Conservation (phyloP, 2,329 filamentous ascomycete species). For the Aspergillus sp. region DNA sequence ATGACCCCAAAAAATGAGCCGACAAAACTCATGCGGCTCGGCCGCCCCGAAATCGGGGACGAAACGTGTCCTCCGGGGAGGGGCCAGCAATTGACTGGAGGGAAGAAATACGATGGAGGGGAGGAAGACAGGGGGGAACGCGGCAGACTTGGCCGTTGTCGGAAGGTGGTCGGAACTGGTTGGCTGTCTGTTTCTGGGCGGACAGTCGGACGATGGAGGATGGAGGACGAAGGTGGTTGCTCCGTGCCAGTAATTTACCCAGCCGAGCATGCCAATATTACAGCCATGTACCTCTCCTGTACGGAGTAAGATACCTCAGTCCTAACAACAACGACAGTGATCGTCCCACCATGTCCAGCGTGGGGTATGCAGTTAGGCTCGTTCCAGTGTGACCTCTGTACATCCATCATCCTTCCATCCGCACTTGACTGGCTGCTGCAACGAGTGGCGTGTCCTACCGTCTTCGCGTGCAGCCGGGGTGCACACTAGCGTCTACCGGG, state of each 20-base stretch:
- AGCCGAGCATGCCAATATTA: constrained; percentile 17
- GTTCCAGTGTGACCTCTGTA: background rate
- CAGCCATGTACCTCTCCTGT: constrained; percentile 7
- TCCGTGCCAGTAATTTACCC: constrained; percentile 24
- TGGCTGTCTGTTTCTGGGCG: constrained; percentile 12
- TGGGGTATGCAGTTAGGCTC: constrained; percentile 18
- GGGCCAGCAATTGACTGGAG: background rate
- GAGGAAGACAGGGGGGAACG: constrained; percentile 11
- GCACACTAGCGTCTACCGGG: background rate
- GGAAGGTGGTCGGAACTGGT: constrained; percentile 16
- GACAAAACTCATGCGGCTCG: constrained; percentile 18
- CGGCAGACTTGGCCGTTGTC: constrained; percentile 30
- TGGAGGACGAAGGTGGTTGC: constrained; percentile 4
- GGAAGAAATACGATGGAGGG: background rate
- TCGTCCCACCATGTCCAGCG: constrained; percentile 12
- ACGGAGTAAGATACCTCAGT: too few relatives aligned
- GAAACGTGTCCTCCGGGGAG: constrained; percentile 3
- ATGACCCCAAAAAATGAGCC: constrained; percentile 28
- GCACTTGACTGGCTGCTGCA: background rate
- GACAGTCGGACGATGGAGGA: constrained; percentile 9
- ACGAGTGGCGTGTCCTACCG: background rate
- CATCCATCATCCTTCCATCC: background rate
- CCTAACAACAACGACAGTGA: too few relatives aligned
- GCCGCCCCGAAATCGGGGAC: constrained; percentile 29
- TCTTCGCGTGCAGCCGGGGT: background rate